Base-by-base conservation (phyloP, 257 asterid genomes). In the Cordia subcordata region DNA sequence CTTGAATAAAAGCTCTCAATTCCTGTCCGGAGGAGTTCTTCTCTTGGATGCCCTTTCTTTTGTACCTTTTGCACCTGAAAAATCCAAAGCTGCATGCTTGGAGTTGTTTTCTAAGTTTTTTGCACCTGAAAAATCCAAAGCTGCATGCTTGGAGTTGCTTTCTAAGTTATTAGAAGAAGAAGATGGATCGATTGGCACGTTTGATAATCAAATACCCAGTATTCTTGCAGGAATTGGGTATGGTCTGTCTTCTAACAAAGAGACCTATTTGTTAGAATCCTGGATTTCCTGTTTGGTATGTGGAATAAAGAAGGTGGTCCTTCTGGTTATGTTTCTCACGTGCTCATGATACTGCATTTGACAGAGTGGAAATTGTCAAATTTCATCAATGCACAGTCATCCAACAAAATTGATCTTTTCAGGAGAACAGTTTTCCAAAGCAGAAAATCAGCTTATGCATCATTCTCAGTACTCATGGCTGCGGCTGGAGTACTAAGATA, bases 281-380 rank as follows among this genome's bases (percentile, higher is more conserved):
- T 89, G 21, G 80, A 82, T 69, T 66, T 49, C 54, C 58, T 86
- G 63, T 75, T 86, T 59, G 73, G 78, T 50, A 63, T 82, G 42
- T 92, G 96, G 95, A 85, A 70, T 61, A 82, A 53, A 75, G 77
- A 66, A 20, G 80, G 79, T 38, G 86, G 82, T 46, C 87, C 83
- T 23, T 61, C 63, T 40, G 79, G 74, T 68, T 73, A 61, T 67
- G 61, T 77, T 65, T 75, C 81, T 57, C 81, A 80, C 56, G 90
- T 94, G 53, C 89, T 86, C 68, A 81, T 86, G 93, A 80, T 88
- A 47, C 78, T 92, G 71, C 97, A 92, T 78, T 74, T 84, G 82
- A 71, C 78, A 15, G 99, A 92, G 74, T 88, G 96, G 99, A 85
- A 75, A 71, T 62, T 86, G 35, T 79, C 94, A 53, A 82, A 77